A percentile compares a stretch with the other conserved stretches of the same genome.
These are phyloP conservation scores for Mycena venus DNA, from an alignment of 768 basidiomycete genomes.

Conservation along the genomic window DNA sequence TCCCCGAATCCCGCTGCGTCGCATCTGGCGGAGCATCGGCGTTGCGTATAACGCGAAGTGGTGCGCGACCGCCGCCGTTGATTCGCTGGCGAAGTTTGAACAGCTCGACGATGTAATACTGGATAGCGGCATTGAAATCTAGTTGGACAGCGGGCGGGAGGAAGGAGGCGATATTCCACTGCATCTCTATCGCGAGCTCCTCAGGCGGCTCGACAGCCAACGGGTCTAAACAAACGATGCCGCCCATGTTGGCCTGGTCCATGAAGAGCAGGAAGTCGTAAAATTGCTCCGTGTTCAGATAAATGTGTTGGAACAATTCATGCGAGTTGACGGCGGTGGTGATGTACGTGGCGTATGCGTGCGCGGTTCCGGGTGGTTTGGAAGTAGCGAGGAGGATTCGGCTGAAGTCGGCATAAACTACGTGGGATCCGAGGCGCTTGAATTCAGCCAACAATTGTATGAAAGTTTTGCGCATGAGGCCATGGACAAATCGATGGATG, in stretches of 20 bases:
- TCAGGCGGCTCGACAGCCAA: slow-evolving; percentile 76
- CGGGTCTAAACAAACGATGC: slow-evolving; percentile 88
- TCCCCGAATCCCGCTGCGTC: slow-evolving; percentile 76
- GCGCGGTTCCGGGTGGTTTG: slow-evolving; percentile 95
- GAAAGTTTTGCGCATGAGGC: slow-evolving; percentile 98
- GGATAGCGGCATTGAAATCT: slow-evolving; percentile 80
- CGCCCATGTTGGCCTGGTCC: slow-evolving; percentile 94
- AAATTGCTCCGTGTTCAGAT: slow-evolving; percentile 87
- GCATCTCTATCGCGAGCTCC: slow-evolving; percentile 81
- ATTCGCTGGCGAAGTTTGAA: slow-evolving; percentile 80
- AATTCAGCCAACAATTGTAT: slow-evolving; percentile 97
- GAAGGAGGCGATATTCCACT: slow-evolving; percentile 94
- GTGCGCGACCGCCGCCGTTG: slow-evolving; percentile 72
- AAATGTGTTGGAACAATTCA: slow-evolving; percentile 95
- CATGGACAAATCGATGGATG: slow-evolving; percentile 92
- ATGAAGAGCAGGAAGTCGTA: slow-evolving; percentile 97
- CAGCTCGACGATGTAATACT: slow-evolving; percentile 88
- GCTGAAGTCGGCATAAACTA: slow-evolving; percentile 95
- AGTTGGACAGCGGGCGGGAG: slow-evolving; percentile 86
- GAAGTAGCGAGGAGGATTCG: slow-evolving; percentile 92
- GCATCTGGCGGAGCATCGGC: slow-evolving; percentile 69
- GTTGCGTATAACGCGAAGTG: slow-evolving; percentile 73
- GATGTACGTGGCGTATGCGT: slow-evolving; percentile 96
- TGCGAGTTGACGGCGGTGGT: slow-evolving; percentile 93
- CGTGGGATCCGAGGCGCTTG: slow-evolving; percentile 92